Conservation (phyloP, 495 filamentous ascomycete species). For the Neurospora discreta region DNA sequence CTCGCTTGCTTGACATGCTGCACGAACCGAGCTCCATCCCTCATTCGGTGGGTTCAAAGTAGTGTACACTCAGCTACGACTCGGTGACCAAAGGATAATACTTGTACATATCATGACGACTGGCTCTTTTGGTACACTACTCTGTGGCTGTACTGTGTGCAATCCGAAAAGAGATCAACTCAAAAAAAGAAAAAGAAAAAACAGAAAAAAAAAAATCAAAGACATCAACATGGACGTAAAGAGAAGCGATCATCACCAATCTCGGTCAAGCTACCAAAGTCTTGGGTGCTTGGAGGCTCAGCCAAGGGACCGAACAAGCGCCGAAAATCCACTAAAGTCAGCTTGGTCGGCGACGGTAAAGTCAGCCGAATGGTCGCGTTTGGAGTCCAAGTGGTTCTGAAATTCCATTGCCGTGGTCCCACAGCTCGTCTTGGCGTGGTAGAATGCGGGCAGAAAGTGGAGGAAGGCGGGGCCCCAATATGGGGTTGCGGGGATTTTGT, state of each 20-base stretch:
- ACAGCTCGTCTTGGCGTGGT: not conserved
- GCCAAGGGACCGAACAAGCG: not conserved
- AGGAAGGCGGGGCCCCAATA: not conserved
- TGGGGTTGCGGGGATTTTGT: not conserved
- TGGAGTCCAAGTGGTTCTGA: not conserved
- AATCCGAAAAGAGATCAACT: too few relatives aligned
- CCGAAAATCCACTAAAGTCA: not conserved
- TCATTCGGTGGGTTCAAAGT: not conserved
- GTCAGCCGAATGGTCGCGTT: not conserved
- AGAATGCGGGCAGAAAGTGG: not conserved
- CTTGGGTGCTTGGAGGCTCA: not conserved
- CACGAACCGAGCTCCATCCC: too few relatives aligned
- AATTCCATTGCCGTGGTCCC: not conserved
- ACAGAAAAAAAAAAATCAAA: too few relatives aligned
- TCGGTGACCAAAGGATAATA: too few relatives aligned
- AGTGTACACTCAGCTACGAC: too few relatives aligned
- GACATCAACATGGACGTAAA: not conserved
- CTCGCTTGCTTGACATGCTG: too few relatives aligned
- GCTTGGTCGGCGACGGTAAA: not conserved
- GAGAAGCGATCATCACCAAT: not conserved
- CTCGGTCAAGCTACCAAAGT: not conserved
- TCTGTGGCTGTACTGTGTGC: not conserved
- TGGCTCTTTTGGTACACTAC: too few relatives aligned
- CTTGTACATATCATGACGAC: too few relatives aligned
- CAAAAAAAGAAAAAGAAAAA: too few relatives aligned